phyloP scores from a whole-genome alignment of 345 rosid species.

The Populus ilicifolia region DNA sequence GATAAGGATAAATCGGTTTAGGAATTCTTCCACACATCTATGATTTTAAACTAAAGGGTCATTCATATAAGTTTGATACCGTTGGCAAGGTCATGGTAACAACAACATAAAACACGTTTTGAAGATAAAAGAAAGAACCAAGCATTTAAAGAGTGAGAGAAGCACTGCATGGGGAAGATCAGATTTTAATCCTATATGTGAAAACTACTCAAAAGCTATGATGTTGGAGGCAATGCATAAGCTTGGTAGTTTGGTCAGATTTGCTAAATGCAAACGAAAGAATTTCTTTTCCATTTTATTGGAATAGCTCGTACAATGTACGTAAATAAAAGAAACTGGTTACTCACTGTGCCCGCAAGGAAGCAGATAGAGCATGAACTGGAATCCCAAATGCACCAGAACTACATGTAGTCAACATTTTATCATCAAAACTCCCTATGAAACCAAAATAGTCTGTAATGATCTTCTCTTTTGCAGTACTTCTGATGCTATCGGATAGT shows the following conservation, averaged over 20 bases:
- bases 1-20: not conserved
- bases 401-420: slow-evolving; percentile 24
- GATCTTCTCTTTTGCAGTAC: slow-evolving; percentile 49
- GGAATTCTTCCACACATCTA: not conserved
- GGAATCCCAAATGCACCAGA: slow-evolving; percentile 48
- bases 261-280: slow-evolving; percentile 1
- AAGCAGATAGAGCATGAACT: slow-evolving; percentile 64
- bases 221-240: not conserved
- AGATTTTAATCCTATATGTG: not conserved
- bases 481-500: slow-evolving; percentile 47
- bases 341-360: slow-evolving; percentile 67
- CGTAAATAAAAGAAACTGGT: not conserved
- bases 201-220: not conserved
- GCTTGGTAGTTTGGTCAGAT: not conserved
- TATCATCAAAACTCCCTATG: slow-evolving; percentile 43
- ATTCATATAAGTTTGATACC: not conserved
- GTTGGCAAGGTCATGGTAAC: not conserved
- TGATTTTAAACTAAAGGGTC: not conserved
- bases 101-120: not conserved
- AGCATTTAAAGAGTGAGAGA: not conserved
- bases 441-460: slow-evolving; percentile 51
- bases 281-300: not conserved
- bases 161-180: not conserved
- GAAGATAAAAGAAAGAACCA: not conserved
- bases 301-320: not conserved